Percentiles rank a stretch among this genome's conserved stretches.
phyloP scores from a whole-genome alignment of 192 early-diverging fungal species.

The Umbelopsis ramanniana region DNA sequence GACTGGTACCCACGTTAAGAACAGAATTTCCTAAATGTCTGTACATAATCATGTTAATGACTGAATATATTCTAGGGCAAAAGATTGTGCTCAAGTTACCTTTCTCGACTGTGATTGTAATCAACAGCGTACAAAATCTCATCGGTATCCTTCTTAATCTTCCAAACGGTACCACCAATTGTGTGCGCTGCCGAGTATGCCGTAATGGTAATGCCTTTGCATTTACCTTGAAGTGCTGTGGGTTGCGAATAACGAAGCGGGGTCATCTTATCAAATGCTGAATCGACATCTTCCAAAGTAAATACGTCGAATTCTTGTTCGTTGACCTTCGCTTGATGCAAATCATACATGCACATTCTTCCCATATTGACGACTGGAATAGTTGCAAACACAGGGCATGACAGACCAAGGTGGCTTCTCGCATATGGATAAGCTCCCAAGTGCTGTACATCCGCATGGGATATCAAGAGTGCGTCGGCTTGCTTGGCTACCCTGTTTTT shows the following conservation, averaged over 20 bases:
- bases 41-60: neutral
- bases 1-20: conserved; percentile 61
- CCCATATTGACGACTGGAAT: conserved; percentile 95
- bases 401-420: conserved; percentile 72
- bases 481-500: conserved; percentile 77
- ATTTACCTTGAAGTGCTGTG: conserved; percentile 71
- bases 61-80: neutral
- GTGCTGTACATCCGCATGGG: conserved; percentile 88
- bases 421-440: conserved; percentile 88
- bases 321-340: conserved; percentile 68
- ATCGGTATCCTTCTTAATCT: conserved; percentile 92
- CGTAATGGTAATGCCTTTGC: conserved; percentile 85
- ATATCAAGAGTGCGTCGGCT: conserved; percentile 87
- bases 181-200: conserved; percentile 93
- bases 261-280: conserved; percentile 82
- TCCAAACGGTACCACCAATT: conserved; percentile 97
- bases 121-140: conserved; percentile 95
- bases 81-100: conserved; percentile 44
- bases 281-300: conserved; percentile 78
- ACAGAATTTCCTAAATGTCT: conserved; percentile 84
- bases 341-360: conserved; percentile 80
- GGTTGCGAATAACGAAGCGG: conserved; percentile 90
- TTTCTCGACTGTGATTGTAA: conserved; percentile 92
- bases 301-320: conserved; percentile 79
- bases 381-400: conserved; percentile 88